Percentiles rank a stretch among this genome's conserved stretches.
These are phyloP conservation scores for Stagonosporopsis chrysanthemi DNA, from an alignment of 2,329 filamentous ascomycete species.

Conservation along the genomic window DNA sequence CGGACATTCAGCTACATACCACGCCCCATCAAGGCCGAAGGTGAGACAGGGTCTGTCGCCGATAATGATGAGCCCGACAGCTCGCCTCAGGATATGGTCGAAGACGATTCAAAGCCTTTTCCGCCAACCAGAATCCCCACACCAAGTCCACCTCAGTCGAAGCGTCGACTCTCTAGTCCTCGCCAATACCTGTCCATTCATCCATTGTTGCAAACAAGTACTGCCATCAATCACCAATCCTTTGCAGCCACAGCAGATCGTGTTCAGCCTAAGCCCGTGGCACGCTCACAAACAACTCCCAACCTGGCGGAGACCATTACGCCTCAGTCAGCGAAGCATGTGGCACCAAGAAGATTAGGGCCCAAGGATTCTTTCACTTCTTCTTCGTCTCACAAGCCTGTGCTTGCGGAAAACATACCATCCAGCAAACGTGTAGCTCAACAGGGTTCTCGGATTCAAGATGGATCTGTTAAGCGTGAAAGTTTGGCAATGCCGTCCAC, in stretches of 20 bases:
- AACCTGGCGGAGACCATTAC: conserved; percentile 34
- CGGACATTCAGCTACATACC: conserved; percentile 46
- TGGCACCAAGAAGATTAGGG: conserved; percentile 30
- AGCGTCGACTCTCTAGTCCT: conserved; percentile 35
- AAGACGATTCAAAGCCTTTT: conserved; percentile 15
- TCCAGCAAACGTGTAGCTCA: conserved; percentile 23
- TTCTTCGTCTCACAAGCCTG: conserved; percentile 17
- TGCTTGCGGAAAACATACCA: conserved; percentile 36
- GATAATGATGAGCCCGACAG: conserved; percentile 18
- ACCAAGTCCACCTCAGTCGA: conserved; percentile 32
- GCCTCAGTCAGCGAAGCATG: conserved; percentile 20
- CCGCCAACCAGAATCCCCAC: conserved; percentile 40
- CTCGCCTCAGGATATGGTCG: conserved; percentile 1
- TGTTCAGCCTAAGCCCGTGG: conserved; percentile 25
- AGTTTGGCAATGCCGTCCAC: conserved; percentile 26
- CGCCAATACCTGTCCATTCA: conserved; percentile 32
- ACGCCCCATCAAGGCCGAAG: conserved; percentile 27
- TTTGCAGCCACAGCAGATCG: conserved; percentile 14
- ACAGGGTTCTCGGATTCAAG: conserved; percentile 31
- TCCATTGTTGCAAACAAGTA: conserved; percentile 28
- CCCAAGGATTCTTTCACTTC: conserved; percentile 20
- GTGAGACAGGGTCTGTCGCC: conserved; percentile 9
- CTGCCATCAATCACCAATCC: conserved; percentile 25
- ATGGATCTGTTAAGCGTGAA: conserved; percentile 27
- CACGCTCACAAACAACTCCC: conserved; percentile 43